phyloP scores from a whole-genome alignment of 2,329 filamentous ascomycete species.

The Neofusicoccum kwambonambiense region DNA sequence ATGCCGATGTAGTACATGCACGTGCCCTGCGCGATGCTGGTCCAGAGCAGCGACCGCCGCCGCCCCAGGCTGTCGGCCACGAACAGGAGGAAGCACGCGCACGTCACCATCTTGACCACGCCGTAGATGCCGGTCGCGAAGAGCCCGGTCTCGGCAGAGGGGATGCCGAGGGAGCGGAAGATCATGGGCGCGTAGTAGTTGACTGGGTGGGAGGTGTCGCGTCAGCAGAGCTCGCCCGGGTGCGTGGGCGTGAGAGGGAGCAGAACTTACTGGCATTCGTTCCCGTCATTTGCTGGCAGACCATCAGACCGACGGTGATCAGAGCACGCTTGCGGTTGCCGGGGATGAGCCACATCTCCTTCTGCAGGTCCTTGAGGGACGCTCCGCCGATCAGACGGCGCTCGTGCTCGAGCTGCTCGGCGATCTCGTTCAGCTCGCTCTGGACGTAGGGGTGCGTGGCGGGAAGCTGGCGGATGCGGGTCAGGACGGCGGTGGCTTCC shows the following conservation, averaged over 20 bases:
- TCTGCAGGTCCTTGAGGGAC: conserved; percentile 40
- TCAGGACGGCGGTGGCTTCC: conserved; percentile 57
- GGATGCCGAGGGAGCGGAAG: conserved; percentile 64
- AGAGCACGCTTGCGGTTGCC: conserved; percentile 57
- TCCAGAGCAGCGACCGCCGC: conserved; percentile 62
- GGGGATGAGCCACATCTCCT: conserved; percentile 46
- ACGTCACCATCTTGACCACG: conserved; percentile 66
- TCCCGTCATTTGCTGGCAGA: conserved; percentile 71
- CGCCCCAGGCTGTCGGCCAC: conserved; percentile 69
- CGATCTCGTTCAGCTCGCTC: conserved; percentile 36
- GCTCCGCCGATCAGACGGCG: conserved; percentile 55
- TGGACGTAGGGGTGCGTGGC: conserved; percentile 36
- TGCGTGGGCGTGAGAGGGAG: background rate
- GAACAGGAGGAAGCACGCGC: conserved; percentile 64
- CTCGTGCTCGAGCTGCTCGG: conserved; percentile 51
- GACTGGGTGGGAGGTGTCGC: conserved; percentile 23
- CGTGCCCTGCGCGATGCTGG: conserved; percentile 59
- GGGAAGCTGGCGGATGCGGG: conserved; percentile 55
- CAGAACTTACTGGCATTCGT: conserved; percentile 19
- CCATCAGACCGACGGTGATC: conserved; percentile 62
- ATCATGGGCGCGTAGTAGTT: conserved; percentile 70
- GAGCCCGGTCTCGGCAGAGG: conserved; percentile 56
- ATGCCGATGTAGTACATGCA: conserved; percentile 71
- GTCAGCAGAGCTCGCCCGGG: background rate
- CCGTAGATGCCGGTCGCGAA: conserved; percentile 75